Evolutionary conservation across 805 yeast species (phyloP), one percentile per base, ranked within the genome.

Genomic region (Metschnikowia gelsemii): DNA sequence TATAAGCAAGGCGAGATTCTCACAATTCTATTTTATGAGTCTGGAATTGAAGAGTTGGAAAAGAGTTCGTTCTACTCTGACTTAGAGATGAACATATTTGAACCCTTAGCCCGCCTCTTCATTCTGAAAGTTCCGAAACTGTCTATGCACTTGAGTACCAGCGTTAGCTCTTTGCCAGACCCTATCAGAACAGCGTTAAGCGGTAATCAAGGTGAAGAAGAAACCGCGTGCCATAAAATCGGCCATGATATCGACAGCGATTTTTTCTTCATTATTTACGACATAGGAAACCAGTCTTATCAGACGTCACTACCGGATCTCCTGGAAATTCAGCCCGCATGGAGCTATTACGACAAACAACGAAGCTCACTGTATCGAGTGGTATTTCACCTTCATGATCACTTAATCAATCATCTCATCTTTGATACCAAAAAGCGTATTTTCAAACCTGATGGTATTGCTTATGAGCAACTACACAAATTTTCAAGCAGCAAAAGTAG

Each of bases 381-480:
- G 24, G 52, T 26, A 46, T 66, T 61, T 32, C 64, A 64, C 38
- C 54, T 70, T 14, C 75, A 70, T 47, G 71, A 68, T 45, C 68
- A 67, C 42, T 50, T 70, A 25, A 50, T 52, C 7, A 61, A 59
- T 27, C 50, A 68, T 22, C 66, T 66, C 38, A 42, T 63, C 32
- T 43, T 53, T 32, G 58, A 57, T 18, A 49, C 54, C 9, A 54
- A 54, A 17, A 49, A 40, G 14, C 50, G 54, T 12, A 51, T 61
- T 14, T 67, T 67, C 42, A 41, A 44, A 14, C 43, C 42, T 0
- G 40, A 46, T 3, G 47, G 51, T 28, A 34, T 48, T 5, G 48
- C 60, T 32, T 48, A 55, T 17, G 75, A 70, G 48, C 66, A 59
- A 47, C 62, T 69, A 35, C 72, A 70, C 50, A 70, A 70, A 43